Conservation (phyloP, 331 rosid species). For the Pyracantha coccinea region DNA sequence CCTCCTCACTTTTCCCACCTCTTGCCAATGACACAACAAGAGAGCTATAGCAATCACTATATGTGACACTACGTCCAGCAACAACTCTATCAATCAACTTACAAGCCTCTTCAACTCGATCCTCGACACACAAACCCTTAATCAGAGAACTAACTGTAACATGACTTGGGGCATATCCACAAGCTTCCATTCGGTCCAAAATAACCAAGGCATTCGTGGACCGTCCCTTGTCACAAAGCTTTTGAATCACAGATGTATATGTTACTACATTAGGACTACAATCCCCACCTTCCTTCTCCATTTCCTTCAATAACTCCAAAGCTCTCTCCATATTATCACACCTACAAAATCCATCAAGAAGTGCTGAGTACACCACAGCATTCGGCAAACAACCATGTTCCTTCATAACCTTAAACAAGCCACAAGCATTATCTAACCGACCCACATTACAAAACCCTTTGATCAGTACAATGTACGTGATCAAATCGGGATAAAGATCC, state of each 20-base stretch:
- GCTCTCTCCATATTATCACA: slow-evolving; percentile 44
- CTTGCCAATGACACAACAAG: slow-evolving; percentile 50
- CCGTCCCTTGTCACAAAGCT: slow-evolving; percentile 49
- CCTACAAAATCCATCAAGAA: slow-evolving; percentile 53
- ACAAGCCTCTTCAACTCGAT: slow-evolving; percentile 43
- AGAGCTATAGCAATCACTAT: slow-evolving; percentile 53
- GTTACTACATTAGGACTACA: slow-evolving; percentile 61
- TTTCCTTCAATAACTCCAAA: slow-evolving; percentile 52
- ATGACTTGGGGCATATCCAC: slow-evolving; percentile 51
- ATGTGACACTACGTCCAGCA: slow-evolving; percentile 33
- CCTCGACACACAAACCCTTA: slow-evolving; percentile 39
- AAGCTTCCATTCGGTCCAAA: slow-evolving; percentile 58
- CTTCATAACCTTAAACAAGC: slow-evolving; percentile 45
- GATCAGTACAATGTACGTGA: slow-evolving; percentile 55
- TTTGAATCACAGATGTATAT: slow-evolving; percentile 61
- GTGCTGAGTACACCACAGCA: slow-evolving; percentile 47
- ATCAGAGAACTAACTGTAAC: slow-evolving; percentile 48
- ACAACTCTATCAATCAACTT: slow-evolving; percentile 45
- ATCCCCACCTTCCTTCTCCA: slow-evolving; percentile 57
- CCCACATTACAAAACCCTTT: slow-evolving; percentile 60
- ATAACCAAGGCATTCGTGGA: slow-evolving; percentile 43
- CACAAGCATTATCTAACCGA: slow-evolving; percentile 49
- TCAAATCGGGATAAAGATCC: slow-evolving; percentile 51
- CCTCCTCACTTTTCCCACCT: slow-evolving; percentile 41
- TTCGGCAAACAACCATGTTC: slow-evolving; percentile 52